Percentiles rank a stretch among this genome's conserved stretches.
These are phyloP conservation scores for Lactarius indigo DNA, from an alignment of 768 basidiomycete genomes.

Conservation along the genomic window DNA sequence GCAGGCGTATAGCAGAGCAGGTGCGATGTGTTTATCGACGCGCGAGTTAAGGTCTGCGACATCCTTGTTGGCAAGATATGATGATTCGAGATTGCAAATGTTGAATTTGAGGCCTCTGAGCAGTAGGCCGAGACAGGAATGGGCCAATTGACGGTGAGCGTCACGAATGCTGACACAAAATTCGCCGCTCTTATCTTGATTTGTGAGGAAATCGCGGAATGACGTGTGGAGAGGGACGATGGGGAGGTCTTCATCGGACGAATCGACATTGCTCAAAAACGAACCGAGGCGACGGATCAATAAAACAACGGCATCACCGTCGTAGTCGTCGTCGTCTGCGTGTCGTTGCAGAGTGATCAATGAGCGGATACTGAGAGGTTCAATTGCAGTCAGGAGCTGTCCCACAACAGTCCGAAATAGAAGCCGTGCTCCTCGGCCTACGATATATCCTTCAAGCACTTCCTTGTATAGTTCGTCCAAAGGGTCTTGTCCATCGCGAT, in stretches of 20 bases:
- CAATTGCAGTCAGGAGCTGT: not conserved
- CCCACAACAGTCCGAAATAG: not conserved
- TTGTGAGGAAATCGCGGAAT: slow-evolving; percentile 1
- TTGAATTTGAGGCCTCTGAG: not conserved
- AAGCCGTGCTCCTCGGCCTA: not conserved
- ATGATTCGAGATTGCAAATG: slow-evolving; percentile 1
- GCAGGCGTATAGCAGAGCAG: not conserved
- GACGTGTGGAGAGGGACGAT: not conserved
- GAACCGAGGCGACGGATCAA: not conserved
- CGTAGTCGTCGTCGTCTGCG: not conserved
- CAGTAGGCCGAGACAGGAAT: not conserved
- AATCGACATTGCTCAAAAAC: not conserved
- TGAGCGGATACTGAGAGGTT: not conserved
- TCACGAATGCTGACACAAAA: not conserved
- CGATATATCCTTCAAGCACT: no score
- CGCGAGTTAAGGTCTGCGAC: not conserved
- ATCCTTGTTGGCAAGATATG: not conserved
- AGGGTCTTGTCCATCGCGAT: not conserved
- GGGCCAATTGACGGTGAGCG: not conserved
- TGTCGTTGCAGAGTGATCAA: not conserved
- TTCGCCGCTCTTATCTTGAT: not conserved
- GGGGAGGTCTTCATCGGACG: not conserved
- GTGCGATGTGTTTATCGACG: not conserved
- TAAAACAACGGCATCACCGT: not conserved
- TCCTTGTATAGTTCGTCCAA: no score